Evolutionary conservation across 805 yeast genomes (phyloP).

Genomic region (Candida endomychidarum): DNA sequence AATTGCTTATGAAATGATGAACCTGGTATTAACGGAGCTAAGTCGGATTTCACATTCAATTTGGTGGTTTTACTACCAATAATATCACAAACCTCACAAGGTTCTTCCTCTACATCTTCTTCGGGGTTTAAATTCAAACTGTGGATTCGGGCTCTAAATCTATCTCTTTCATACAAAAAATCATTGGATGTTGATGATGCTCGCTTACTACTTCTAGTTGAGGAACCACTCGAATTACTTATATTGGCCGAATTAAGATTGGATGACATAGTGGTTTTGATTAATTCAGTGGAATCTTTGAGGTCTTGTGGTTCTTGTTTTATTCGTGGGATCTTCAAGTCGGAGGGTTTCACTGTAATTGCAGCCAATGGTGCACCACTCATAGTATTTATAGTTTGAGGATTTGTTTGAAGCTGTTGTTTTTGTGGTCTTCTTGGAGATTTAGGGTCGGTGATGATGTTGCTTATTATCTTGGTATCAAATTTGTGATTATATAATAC

Average conservation of each 20-base stretch:
- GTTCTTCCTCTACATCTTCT: constrained; percentile 9
- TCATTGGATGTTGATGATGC: constrained; percentile 43
- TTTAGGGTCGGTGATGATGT: too few species aligned
- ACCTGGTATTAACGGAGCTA: constrained; percentile 8
- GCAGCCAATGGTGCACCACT: constrained; percentile 5
- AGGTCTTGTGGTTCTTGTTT: neutral
- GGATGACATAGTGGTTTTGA: neutral
- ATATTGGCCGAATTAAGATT: neutral
- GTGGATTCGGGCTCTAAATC: constrained; percentile 40
- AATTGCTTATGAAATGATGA: constrained; percentile 4
- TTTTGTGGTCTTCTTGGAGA: too few species aligned
- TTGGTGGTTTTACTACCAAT: constrained; percentile 40
- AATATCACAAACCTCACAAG: constrained; percentile 36
- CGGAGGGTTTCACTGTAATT: neutral
- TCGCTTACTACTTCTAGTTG: constrained; percentile 23
- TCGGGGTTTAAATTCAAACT: constrained; percentile 25
- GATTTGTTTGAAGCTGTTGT: too few species aligned
- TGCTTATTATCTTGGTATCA: too few species aligned
- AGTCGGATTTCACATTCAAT: constrained; percentile 21
- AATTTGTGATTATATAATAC: too few species aligned
- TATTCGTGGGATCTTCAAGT: neutral
- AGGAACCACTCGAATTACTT: neutral
- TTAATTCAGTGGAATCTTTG: constrained; percentile 1
- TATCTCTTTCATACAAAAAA: constrained; percentile 37
- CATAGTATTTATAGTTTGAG: neutral